Evolutionary conservation across 768 basidiomycete species (phyloP).

Genomic region (Podaxis sp.): DNA sequence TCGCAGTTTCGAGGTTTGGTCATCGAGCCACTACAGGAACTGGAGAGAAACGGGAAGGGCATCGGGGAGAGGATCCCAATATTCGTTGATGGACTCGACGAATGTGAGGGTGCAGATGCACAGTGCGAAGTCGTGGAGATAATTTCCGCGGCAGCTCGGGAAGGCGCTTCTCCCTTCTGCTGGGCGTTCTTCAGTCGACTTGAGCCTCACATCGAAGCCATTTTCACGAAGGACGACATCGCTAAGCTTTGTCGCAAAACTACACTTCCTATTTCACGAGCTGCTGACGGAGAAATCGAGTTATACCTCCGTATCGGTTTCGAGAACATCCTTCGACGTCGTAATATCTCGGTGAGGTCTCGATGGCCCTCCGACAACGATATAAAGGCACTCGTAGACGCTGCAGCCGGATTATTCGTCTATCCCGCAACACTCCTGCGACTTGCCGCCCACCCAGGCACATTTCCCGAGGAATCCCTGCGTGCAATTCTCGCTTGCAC

Average conservation of each 20-base stretch:
- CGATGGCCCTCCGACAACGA: slow-evolving; percentile 16
- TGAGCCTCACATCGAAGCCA: not conserved
- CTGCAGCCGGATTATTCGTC: slow-evolving; percentile 26
- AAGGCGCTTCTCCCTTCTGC: not conserved
- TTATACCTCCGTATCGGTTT: slow-evolving; percentile 2
- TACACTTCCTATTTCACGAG: not conserved
- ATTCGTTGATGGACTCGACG: slow-evolving; percentile 2
- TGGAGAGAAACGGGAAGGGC: not conserved
- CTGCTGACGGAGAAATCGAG: not conserved
- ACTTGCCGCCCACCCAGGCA: slow-evolving; percentile 22
- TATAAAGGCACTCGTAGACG: slow-evolving; percentile 18
- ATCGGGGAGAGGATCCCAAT: not conserved
- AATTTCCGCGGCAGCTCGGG: not conserved
- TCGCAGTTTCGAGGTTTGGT: not conserved
- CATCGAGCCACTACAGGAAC: not conserved
- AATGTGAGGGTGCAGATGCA: not conserved
- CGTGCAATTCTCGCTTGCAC: not conserved
- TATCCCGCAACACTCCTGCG: slow-evolving; percentile 26
- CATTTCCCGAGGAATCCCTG: not conserved
- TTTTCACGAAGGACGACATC: not conserved
- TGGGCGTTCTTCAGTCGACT: slow-evolving; percentile 11
- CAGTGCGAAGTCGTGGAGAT: slow-evolving; percentile 2
- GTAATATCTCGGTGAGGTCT: not conserved
- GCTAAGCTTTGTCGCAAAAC: not conserved
- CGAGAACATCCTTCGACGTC: not conserved